These are phyloP conservation scores for Chiua virens DNA, from an alignment of 768 basidiomycete genomes.

Conservation along the genomic window DNA sequence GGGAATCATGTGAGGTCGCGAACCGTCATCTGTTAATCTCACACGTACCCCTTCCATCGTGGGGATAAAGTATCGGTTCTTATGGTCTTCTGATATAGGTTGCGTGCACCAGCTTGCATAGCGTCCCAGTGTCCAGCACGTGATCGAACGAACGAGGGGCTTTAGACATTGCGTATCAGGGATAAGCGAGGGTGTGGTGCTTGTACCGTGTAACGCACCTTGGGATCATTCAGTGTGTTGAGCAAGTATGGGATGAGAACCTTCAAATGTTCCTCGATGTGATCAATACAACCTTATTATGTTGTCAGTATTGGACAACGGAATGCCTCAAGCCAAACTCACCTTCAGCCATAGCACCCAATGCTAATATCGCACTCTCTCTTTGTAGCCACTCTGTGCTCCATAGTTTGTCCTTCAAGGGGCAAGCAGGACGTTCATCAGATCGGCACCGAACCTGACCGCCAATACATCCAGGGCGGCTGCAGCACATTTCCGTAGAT, in stretches of 20 bases:
- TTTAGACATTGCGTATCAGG: slow-evolving; percentile 31
- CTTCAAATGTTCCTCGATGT: slow-evolving; percentile 92
- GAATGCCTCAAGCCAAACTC: slow-evolving; percentile 20
- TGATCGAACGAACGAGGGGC: slow-evolving; percentile 97
- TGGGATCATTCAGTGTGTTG: slow-evolving; percentile 85
- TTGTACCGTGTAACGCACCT: slow-evolving; percentile 49
- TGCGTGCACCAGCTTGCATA: slow-evolving; percentile 98
- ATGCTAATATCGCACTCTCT: slow-evolving; percentile 92
- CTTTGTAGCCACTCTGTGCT: slow-evolving; percentile 89
- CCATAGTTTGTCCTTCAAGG: slow-evolving; percentile 94
- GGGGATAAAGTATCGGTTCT: slow-evolving; percentile 88
- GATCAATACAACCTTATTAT: slow-evolving; percentile 86
- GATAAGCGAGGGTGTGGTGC: neutral
- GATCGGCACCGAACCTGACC: slow-evolving; percentile 86
- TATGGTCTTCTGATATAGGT: slow-evolving; percentile 81
- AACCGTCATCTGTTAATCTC: slow-evolving; percentile 16
- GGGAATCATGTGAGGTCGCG: slow-evolving; percentile 1
- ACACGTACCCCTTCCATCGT: slow-evolving; percentile 93
- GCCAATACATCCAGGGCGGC: slow-evolving; percentile 97
- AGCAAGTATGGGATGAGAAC: slow-evolving; percentile 92
- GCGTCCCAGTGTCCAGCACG: slow-evolving; percentile 98
- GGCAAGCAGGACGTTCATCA: slow-evolving; percentile 84
- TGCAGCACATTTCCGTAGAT: slow-evolving; percentile 95
- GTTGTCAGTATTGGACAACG: slow-evolving; percentile 6
- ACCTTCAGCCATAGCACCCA: slow-evolving; percentile 99